A percentile compares a stretch with the other conserved stretches of the same genome.
Conservation (phyloP, 108 stramenopile species). For the Cylindrotheca fusiformis region DNA sequence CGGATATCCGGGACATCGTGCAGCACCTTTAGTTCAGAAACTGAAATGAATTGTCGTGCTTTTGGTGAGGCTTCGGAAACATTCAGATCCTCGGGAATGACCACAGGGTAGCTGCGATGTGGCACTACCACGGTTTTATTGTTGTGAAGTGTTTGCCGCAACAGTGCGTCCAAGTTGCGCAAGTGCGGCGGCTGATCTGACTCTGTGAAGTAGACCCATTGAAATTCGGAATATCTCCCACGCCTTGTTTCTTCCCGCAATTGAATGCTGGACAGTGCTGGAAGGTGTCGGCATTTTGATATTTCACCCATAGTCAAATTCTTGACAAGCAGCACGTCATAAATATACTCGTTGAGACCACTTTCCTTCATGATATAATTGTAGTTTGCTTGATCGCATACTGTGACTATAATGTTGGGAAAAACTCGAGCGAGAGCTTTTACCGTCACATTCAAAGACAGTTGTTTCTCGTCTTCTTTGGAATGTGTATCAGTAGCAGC, state of each 20-base stretch:
- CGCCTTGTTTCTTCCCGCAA: background rate
- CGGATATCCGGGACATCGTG: background rate
- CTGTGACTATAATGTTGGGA: constrained; percentile 1
- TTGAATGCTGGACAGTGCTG: background rate
- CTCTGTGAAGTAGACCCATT: constrained; percentile 1
- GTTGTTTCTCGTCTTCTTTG: background rate
- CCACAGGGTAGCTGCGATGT: background rate
- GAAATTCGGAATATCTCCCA: background rate
- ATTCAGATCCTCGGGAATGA: background rate
- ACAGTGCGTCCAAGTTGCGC: background rate
- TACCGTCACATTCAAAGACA: constrained; percentile 1
- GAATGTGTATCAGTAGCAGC: background rate
- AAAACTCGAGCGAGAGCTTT: background rate
- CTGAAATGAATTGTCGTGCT: background rate
- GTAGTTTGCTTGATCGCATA: background rate
- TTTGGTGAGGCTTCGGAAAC: background rate
- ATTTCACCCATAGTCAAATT: background rate
- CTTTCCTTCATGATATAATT: background rate
- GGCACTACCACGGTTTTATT: constrained; percentile 4
- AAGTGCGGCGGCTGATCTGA: constrained; percentile 3
- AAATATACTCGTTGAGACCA: constrained; percentile 4
- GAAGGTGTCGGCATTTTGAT: background rate
- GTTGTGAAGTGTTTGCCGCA: background rate
- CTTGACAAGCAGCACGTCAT: constrained; percentile 4
- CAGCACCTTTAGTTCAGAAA: background rate